Evolutionary conservation across 2,329 filamentous ascomycete species (phyloP), one percentile per base, ranked within the genome.

Genomic region (Chaetomium strumarium): DNA sequence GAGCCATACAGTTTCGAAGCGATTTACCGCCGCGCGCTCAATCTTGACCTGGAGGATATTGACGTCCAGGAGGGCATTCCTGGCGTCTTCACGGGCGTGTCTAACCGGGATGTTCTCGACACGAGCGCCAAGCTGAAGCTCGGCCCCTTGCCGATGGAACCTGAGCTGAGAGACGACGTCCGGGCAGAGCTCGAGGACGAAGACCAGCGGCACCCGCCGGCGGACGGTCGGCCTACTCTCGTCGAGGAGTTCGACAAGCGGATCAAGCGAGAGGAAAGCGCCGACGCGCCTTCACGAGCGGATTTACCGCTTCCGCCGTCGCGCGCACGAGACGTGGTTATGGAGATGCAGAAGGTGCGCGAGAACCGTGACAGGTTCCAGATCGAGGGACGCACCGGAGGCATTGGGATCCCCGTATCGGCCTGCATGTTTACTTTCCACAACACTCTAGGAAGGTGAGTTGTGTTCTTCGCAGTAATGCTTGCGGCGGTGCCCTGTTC

Each of bases 391-490:
- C 82, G 87, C 33, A 92, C 88, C 12, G 88, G 90, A 14, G 92
- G 91, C 9, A 80, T 91, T 46, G 90, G 91, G 13, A 83, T 90
- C 50, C 84, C 85, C 24, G 78, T 96, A 55, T 95, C 90, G 63
- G 85, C 95, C 20, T 93, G 89, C 75, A 97, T 97, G 88, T 96
- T 95, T 67, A 99, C 93, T 0, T 96, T 97, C 65, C 93, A 99
- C 74, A 99, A 99, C 69, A 95, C 89, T 0, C 85, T 90, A 58
- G 90, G 95, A 69, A 87, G 83, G 89, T 91, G 72, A 74, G 81
- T 53, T 19, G 10, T 10, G 14, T 11, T 34, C 33, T 34, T 14
- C 12, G 33, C 33, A 11, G 33, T 17, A 9, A 9, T 68, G 41
- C 16, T n/a, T 17, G 17, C 24, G 19, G 12, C 20, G 12, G 20